Conservation (phyloP, 2,329 filamentous ascomycete species). For the Diaporthe destruens region DNA sequence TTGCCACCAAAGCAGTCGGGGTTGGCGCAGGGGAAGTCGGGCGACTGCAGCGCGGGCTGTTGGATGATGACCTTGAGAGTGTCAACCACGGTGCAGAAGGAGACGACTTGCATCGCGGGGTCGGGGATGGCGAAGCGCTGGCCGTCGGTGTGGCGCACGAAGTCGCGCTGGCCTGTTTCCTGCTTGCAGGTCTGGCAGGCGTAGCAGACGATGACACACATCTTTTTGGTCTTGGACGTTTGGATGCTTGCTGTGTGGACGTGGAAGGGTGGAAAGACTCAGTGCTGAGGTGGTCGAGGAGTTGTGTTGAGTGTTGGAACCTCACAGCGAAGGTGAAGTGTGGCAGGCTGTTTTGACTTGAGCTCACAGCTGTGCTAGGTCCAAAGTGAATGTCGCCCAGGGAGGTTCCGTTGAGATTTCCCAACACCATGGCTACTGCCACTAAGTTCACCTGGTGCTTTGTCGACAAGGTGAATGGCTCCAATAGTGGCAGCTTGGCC, state of each 20-base stretch:
- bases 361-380: neutral
- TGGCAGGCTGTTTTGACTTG: neutral
- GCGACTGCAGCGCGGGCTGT: neutral
- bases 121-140: slow-evolving; percentile 11
- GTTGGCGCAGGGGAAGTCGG: neutral
- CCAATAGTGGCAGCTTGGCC: neutral
- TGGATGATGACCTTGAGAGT: neutral
- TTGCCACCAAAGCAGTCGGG: neutral
- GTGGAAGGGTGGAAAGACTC: neutral
- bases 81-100: neutral
- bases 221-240: neutral
- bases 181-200: slow-evolving; percentile 2
- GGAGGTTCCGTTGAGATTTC: neutral
- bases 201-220: slow-evolving; percentile 20
- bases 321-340: neutral
- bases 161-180: slow-evolving; percentile 22
- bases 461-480: neutral
- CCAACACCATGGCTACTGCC: neutral
- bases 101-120: neutral
- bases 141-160: slow-evolving; percentile 1
- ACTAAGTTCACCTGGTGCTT: neutral
- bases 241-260: neutral
- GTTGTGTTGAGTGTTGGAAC: neutral
- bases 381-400: neutral
- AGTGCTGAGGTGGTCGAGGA: neutral